Conservation (phyloP, 768 basidiomycete genomes). For the Gymnopilus junonius region DNA sequence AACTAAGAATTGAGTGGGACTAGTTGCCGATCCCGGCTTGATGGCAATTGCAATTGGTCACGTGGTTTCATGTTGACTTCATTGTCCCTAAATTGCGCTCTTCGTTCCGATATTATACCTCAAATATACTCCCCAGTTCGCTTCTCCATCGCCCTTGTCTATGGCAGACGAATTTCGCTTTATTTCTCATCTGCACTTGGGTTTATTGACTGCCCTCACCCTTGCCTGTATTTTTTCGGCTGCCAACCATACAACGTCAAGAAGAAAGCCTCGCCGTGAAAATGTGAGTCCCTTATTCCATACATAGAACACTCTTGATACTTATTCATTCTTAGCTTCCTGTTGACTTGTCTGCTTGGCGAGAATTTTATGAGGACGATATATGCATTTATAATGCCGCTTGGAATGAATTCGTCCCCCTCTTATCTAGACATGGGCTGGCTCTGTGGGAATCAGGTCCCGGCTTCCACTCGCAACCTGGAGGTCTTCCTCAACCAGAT, state of each 20-base stretch:
- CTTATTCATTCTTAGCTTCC: no score
- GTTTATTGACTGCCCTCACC: not conserved
- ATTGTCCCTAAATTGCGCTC: no score
- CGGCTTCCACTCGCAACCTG: no score
- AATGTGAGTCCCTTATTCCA: not conserved
- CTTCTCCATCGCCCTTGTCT: no score
- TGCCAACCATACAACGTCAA: not conserved
- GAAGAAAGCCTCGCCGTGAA: not conserved
- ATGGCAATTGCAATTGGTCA: no score
- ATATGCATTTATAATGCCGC: not conserved
- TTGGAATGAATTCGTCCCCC: not conserved
- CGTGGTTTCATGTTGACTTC: no score
- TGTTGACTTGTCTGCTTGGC: not conserved
- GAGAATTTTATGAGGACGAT: not conserved
- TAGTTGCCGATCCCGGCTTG: no score
- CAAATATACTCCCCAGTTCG: no score
- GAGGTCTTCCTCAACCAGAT: not conserved
- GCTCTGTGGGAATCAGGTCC: not conserved
- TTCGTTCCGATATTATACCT: no score
- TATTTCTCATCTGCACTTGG: no score
- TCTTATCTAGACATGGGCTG: not conserved
- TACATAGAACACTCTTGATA: not conserved
- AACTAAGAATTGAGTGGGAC: not conserved
- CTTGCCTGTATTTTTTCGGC: not conserved
- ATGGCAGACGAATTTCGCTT: no score